A percentile compares a stretch with the other conserved stretches of the same genome.
Conservation (phyloP, 2,329 filamentous ascomycete species). For the Phaeomoniella chlamydospora region DNA sequence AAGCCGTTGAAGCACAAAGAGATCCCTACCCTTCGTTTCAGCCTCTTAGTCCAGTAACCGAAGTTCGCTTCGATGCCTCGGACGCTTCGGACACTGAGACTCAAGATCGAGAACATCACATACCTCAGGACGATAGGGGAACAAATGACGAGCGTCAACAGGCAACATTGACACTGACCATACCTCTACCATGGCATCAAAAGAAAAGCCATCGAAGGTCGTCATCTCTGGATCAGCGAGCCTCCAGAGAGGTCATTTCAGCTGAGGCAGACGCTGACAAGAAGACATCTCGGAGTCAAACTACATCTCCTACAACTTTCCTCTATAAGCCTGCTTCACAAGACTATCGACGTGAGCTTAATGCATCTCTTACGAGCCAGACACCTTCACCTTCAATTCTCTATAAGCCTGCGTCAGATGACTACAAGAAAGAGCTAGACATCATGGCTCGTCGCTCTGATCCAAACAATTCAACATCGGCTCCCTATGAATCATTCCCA, state of each 20-base stretch:
- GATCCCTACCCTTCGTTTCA: background rate
- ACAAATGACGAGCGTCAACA: background rate
- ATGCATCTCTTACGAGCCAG: background rate
- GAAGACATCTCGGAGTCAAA: background rate
- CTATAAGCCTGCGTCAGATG: constrained; percentile 1
- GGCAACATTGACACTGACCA: background rate
- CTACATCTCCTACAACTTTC: background rate
- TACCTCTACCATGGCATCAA: background rate
- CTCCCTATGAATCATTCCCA: background rate
- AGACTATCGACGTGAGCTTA: background rate
- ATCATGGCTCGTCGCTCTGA: background rate
- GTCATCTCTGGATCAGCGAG: background rate
- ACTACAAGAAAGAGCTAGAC: background rate
- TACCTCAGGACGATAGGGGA: background rate
- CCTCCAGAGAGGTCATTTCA: background rate
- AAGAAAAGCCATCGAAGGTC: background rate
- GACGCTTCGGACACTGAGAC: background rate
- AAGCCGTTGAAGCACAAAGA: background rate
- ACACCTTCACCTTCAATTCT: background rate
- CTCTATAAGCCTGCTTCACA: background rate
- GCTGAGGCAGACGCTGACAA: background rate
- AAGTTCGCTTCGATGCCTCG: background rate
- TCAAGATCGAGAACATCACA: background rate
- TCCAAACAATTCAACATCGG: no score
- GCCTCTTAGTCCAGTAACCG: background rate